These are phyloP conservation scores for Pseudonitzschia multiseries DNA, from an alignment of 108 stramenopile species.

Conservation along the genomic window DNA sequence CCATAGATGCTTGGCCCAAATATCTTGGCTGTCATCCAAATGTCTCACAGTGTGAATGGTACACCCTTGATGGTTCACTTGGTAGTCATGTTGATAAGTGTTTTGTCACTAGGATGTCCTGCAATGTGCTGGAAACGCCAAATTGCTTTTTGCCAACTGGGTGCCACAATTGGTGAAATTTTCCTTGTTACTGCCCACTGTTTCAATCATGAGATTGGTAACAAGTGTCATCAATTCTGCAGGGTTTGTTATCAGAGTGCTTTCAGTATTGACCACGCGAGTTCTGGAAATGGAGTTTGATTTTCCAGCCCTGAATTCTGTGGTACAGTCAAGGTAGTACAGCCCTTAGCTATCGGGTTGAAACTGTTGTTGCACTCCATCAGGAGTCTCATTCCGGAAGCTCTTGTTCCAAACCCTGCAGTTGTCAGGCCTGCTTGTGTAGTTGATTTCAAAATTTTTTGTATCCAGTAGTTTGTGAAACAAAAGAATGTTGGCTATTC, in stretches of 20 bases:
- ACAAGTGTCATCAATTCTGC: too few species aligned
- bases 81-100: conserved; percentile 24
- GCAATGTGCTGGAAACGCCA: conserved; percentile 24
- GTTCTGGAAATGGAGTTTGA: not conserved
- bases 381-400: conserved; percentile 21
- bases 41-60: conserved; percentile 39
- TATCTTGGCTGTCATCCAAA: conserved; percentile 32
- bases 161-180: conserved; percentile 19
- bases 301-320: conserved; percentile 15
- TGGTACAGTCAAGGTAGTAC: not conserved
- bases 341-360: not conserved
- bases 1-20: conserved; percentile 31
- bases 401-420: not conserved
- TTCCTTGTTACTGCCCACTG: not conserved
- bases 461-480: not conserved
- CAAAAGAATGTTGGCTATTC: conserved; percentile 38
- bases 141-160: conserved; percentile 15
- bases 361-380: conserved; percentile 11
- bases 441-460: not conserved
- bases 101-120: conserved; percentile 28
- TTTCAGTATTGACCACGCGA: too few species aligned
- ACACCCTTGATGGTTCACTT: conserved; percentile 34
- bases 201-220: too few species aligned
- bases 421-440: not conserved
- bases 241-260: not conserved